Evolutionary conservation across 2,329 filamentous ascomycete species (phyloP).

Genomic region (Nemania bipapillata): DNA sequence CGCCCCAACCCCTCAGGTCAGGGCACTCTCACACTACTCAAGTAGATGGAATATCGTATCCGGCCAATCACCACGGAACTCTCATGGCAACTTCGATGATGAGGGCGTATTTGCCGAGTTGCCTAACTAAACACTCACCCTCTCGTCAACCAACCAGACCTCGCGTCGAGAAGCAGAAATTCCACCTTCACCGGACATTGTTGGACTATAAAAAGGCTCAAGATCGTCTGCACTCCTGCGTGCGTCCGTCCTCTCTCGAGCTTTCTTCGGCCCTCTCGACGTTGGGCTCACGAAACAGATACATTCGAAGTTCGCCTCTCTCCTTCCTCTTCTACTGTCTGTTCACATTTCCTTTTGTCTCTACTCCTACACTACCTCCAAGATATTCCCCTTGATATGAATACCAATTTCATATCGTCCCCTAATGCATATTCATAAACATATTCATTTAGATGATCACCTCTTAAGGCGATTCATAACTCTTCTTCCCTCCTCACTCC

Average conservation of each 20-base stretch:
- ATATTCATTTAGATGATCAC: background rate
- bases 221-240: no score
- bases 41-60: conserved; percentile 13
- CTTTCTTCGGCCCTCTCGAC: background rate
- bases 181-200: no score
- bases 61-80: conserved; percentile 19
- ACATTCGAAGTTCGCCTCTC: background rate
- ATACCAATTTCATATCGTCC: background rate
- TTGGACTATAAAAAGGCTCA: conserved; percentile 22
- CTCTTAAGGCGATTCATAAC: background rate
- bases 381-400: background rate
- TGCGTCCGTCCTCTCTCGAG: no score
- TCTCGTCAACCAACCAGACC: conserved; percentile 2
- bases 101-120: background rate
- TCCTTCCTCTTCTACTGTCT: background rate
- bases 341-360: background rate
- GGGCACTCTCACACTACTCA: background rate
- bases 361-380: background rate
- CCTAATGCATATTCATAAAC: background rate
- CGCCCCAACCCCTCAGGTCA: background rate
- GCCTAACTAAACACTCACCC: background rate
- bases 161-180: no score
- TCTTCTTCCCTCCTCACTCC: background rate
- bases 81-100: conserved; percentile 6
- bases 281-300: background rate